Evolutionary conservation across 495 filamentous ascomycete species (phyloP).

Genomic region (Penicillium angulare): DNA sequence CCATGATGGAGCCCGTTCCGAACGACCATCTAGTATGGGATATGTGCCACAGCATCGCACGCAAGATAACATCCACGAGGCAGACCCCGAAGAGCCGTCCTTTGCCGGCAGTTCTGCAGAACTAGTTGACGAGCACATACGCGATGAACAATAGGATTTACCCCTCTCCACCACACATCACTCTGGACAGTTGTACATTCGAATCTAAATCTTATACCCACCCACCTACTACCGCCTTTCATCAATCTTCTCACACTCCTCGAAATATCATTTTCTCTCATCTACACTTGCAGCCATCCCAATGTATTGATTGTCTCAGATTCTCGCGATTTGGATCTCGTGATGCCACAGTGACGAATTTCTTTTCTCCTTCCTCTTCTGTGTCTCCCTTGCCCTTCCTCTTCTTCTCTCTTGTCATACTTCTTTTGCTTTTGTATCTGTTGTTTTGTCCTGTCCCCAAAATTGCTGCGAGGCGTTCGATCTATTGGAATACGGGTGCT

Average conservation of each 20-base stretch:
- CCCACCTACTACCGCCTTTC: background rate
- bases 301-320: slow-evolving; percentile 9
- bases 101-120: slow-evolving; percentile 50
- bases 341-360: slow-evolving; percentile 37
- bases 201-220: background rate
- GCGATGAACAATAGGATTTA: slow-evolving; percentile 1
- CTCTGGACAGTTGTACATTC: background rate
- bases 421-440: background rate
- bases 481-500: background rate
- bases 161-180: background rate
- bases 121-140: slow-evolving; percentile 37
- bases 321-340: slow-evolving; percentile 18
- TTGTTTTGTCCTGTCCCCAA: slow-evolving; percentile 1
- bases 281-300: background rate
- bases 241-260: background rate
- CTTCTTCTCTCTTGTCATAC: slow-evolving; percentile 4
- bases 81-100: slow-evolving; percentile 53
- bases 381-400: slow-evolving; percentile 12
- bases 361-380: slow-evolving; percentile 23
- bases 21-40: slow-evolving; percentile 66
- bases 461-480: slow-evolving; percentile 21
- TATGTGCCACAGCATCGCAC: slow-evolving; percentile 70
- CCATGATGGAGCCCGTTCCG: slow-evolving; percentile 39
- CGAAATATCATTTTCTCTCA: background rate
- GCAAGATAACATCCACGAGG: slow-evolving; percentile 56